Percentiles rank a stretch among this genome's conserved stretches.
Conservation (phyloP, 306 rosid species). For the cucumber (Cucumis sativus) region DNA sequence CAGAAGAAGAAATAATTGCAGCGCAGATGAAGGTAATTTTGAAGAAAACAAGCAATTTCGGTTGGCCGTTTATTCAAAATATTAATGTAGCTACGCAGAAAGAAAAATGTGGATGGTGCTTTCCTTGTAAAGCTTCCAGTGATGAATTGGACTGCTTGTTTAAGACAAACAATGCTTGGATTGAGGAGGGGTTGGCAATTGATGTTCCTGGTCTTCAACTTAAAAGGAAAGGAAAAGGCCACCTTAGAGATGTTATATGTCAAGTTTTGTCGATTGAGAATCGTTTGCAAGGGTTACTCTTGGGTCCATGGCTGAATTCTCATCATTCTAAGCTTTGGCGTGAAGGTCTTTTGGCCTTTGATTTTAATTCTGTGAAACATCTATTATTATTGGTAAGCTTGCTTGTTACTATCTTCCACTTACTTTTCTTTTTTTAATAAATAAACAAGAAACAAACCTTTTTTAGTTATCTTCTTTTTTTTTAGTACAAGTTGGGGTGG, state of each 20-base stretch:
- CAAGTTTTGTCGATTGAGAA: constrained; percentile 58
- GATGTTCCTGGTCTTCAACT: constrained; percentile 35
- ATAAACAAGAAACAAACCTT: not conserved
- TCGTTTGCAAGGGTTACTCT: constrained; percentile 72
- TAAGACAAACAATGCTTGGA: constrained; percentile 29
- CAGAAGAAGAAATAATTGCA: constrained; percentile 67
- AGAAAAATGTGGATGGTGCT: constrained; percentile 96
- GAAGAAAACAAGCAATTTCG: constrained; percentile 53
- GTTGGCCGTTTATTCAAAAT: constrained; percentile 50
- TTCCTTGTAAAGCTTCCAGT: constrained; percentile 50
- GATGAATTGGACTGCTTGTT: constrained; percentile 77
- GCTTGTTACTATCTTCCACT: constrained; percentile 2
- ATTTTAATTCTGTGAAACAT: constrained; percentile 45
- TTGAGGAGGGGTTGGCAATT: constrained; percentile 30
- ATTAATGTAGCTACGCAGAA: constrained; percentile 31
- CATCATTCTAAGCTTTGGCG: constrained; percentile 51
- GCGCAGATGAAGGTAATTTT: constrained; percentile 59
- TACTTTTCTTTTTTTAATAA: not conserved
- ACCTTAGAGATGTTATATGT: constrained; percentile 50
- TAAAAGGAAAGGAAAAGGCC: constrained; percentile 33
- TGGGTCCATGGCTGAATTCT: constrained; percentile 83
- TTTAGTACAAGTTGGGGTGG: no score
- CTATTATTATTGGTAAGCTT: constrained; percentile 60
- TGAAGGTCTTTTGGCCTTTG: constrained; percentile 44
- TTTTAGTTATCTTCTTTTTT: not conserved